Evolutionary conservation across 768 basidiomycete genomes (phyloP), one percentile per base, ranked within the genome.

Genomic region (Amanita exitialis): DNA sequence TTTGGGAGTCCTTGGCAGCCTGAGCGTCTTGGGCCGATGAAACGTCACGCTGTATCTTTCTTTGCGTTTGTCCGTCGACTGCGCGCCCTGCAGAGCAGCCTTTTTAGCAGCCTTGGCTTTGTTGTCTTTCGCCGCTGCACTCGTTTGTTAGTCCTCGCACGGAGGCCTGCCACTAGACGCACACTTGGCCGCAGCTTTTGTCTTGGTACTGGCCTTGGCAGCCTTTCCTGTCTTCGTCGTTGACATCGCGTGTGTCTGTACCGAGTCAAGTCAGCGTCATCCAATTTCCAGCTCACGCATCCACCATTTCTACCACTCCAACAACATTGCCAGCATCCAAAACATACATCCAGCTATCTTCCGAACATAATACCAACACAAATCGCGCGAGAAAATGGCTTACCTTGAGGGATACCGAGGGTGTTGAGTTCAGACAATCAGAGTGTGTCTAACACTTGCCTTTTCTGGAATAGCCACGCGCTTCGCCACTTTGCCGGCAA

Each of bases 101-200:
- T 98, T 98, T 77, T 94, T 96, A 39, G 96, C 93, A 38, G 85
- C 75, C 75, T 92, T 91, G 62, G 93, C 93, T 73, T 94, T 94
- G 61, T 56, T 60, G 57, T 76, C 75, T 60, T 76, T 76, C 34
- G 63, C 49, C 25, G 64, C 53, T 54, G 69, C 68, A 62, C 63
- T 61, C 59, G 21, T 18, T n/a, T 23, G 36, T 37, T 51, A 16
- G n/a, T 45, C 44, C 56, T 55, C 27, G 35, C 27, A 13, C 35
- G 44, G 57, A 34, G 46, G 38, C 34, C 21, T 50, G 25, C n/a
- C 8, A 15, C 20, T 4, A 30, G 15, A 68, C 72, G 54, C 54
- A 76, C 71, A 56, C 64, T 70, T 76, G 63, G 64, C 62, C 55
- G 76, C 71, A 35, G 47, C 4, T 32, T 32, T 32, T 4, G 32